Evolutionary conservation across 2,329 filamentous ascomycete species (phyloP).

Genomic region (Penicillium fuscoglaucum): DNA sequence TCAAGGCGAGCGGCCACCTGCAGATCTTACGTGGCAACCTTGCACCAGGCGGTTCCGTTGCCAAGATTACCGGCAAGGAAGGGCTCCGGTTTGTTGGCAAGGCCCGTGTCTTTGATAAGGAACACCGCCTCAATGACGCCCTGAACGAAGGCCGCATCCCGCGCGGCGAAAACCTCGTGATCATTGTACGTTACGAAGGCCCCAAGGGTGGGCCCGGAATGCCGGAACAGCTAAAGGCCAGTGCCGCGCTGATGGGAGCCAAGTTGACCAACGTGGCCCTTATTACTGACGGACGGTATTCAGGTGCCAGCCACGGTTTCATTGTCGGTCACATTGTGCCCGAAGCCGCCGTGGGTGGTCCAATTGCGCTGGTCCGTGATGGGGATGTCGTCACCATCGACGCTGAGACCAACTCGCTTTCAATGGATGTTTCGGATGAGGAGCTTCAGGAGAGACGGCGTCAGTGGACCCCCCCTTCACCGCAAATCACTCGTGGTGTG

Average conservation of each 20-base stretch:
- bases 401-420: conserved; percentile 70
- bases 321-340: conserved; percentile 92
- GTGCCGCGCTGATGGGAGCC: conserved; percentile 89
- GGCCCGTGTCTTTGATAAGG: conserved; percentile 84
- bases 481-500: conserved; percentile 75
- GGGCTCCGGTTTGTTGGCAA: conserved; percentile 77
- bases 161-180: conserved; percentile 76
- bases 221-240: conserved; percentile 90
- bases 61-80: conserved; percentile 96
- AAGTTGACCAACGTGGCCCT: conserved; percentile 83
- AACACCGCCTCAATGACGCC: conserved; percentile 73
- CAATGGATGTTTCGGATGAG: conserved; percentile 70
- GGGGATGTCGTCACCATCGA: conserved; percentile 85
- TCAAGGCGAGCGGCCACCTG: conserved; percentile 83
- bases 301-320: conserved; percentile 84
- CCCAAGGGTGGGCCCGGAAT: conserved; percentile 93
- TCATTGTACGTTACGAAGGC: conserved; percentile 91
- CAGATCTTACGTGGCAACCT: conserved; percentile 86
- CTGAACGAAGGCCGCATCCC: conserved; percentile 70
- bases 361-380: conserved; percentile 76
- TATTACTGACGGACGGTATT: conserved; percentile 89
- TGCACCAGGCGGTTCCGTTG: conserved; percentile 83
- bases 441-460: conserved; percentile 66
- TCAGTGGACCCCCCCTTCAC: conserved; percentile 69
- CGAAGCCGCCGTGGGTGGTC: conserved; percentile 83